Percentiles rank a stretch among this genome's conserved stretches.
Conservation (phyloP, 352 stramenopile species). For the Pythium phragmiticola region DNA sequence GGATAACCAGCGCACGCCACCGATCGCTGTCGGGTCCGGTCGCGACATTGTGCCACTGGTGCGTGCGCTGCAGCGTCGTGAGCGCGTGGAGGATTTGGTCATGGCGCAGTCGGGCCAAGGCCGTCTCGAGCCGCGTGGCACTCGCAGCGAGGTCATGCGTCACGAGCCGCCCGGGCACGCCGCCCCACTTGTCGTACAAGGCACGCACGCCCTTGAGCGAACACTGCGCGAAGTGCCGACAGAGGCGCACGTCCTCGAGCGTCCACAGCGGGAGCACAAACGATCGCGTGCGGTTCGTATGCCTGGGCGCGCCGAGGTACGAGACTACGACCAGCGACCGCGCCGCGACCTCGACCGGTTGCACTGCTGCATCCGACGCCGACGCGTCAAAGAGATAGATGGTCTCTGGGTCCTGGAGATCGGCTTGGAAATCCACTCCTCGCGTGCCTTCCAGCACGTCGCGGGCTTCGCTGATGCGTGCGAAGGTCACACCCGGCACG, state of each 20-base stretch:
- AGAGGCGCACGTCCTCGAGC: neutral
- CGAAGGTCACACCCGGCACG: slow-evolving; percentile 14
- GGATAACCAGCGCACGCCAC: slow-evolving; percentile 15
- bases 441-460: slow-evolving; percentile 10
- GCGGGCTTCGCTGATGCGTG: neutral
- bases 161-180: slow-evolving; percentile 8
- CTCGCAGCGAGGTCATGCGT: neutral
- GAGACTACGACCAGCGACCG: slow-evolving; percentile 2
- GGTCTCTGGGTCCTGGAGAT: neutral
- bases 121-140: slow-evolving; percentile 2
- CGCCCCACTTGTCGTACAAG: slow-evolving; percentile 16
- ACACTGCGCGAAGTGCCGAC: neutral
- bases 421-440: neutral
- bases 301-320: neutral
- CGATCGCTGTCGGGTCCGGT: neutral
- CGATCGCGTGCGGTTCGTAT: neutral
- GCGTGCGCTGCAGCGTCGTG: neutral
- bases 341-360: neutral
- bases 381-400: slow-evolving; percentile 13
- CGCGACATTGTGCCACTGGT: slow-evolving; percentile 3
- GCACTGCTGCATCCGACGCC: neutral
- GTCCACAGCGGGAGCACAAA: slow-evolving; percentile 18
- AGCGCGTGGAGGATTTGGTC: neutral
- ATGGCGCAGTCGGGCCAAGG: neutral
- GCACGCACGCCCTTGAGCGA: neutral